These are phyloP conservation scores for Eutrema yunnanense DNA, from an alignment of 345 rosid genomes.

Conservation along the genomic window DNA sequence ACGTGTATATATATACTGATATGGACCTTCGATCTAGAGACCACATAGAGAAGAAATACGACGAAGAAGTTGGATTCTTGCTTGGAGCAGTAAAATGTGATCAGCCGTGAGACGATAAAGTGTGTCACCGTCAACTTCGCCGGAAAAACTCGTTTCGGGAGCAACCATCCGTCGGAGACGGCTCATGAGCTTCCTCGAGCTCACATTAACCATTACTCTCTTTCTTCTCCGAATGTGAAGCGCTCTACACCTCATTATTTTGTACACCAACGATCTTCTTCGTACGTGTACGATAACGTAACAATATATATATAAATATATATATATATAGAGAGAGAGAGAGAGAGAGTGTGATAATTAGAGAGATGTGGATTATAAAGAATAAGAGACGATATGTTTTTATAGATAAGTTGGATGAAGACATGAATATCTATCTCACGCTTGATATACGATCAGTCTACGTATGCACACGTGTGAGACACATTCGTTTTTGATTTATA, in stretches of 20 bases:
- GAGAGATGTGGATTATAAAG: conserved; percentile 3
- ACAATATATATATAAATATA: background rate
- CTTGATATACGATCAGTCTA: conserved; percentile 11
- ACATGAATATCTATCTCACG: conserved; percentile 19
- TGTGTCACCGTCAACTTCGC: conserved; percentile 17
- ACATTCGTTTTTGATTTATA: background rate
- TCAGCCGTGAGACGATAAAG: conserved; percentile 29
- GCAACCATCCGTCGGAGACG: conserved; percentile 35
- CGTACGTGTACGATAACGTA: background rate
- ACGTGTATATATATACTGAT: background rate
- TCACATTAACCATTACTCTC: conserved; percentile 21
- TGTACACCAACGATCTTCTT: conserved; percentile 13
- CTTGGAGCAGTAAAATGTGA: conserved; percentile 28
- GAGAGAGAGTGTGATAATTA: background rate
- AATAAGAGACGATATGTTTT: background rate
- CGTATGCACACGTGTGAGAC: conserved; percentile 23
- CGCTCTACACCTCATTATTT: conserved; percentile 25
- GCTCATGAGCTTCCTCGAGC: conserved; percentile 25
- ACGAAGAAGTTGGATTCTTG: conserved; percentile 31
- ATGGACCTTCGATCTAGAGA: conserved; percentile 13
- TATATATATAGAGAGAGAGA: background rate
- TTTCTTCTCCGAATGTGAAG: conserved; percentile 26
- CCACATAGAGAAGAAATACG: conserved; percentile 29
- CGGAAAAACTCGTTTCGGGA: conserved; percentile 12
- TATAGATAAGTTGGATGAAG: conserved; percentile 11